A percentile compares a stretch with the other conserved stretches of the same genome.
phyloP scores from a whole-genome alignment of 352 stramenopile species.

The Sclerospora graminicola region DNA sequence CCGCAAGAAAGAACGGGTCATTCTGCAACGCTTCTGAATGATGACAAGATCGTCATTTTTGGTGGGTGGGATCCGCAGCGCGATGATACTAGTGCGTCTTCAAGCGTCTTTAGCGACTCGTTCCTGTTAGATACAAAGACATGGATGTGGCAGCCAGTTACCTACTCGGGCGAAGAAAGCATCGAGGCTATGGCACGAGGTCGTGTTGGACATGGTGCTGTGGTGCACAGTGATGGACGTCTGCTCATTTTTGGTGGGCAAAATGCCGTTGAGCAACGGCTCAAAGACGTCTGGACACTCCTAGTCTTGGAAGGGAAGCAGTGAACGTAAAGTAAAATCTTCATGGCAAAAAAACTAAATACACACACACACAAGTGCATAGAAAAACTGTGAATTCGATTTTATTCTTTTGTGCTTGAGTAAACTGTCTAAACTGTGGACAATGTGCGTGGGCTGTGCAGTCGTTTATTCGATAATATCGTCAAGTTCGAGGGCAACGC shows the following conservation, averaged over 20 bases:
- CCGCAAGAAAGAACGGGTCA: constrained; percentile 84
- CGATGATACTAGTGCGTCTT: constrained; percentile 27
- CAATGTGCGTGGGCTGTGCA: too few relatives aligned
- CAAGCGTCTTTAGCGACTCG: constrained; percentile 77
- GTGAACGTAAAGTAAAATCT: too few relatives aligned
- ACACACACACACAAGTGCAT: constrained; percentile 2
- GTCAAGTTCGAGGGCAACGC: constrained; percentile 67
- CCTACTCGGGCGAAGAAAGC: constrained; percentile 19
- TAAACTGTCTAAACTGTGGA: too few relatives aligned
- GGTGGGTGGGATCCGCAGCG: constrained; percentile 90
- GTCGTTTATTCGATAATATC: constrained; percentile 54
- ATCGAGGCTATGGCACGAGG: constrained; percentile 17
- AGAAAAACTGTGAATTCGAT: constrained; percentile 14
- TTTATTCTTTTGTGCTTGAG: constrained; percentile 4
- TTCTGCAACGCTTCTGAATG: constrained; percentile 78
- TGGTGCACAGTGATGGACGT: constrained; percentile 51
- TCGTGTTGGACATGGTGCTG: constrained; percentile 81
- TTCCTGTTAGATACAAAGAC: constrained; percentile 87
- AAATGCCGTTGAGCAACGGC: constrained; percentile 61
- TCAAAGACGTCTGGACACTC: constrained; percentile 74
- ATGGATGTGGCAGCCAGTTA: constrained; percentile 83
- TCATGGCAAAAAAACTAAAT: too few relatives aligned
- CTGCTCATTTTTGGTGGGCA: constrained; percentile 86
- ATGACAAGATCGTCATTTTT: constrained; percentile 85
- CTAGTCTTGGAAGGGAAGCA: constrained; percentile 19